Evolutionary conservation across 2,329 filamentous ascomycete genomes (phyloP), one percentile per base, ranked within the genome.

Genomic region (Neofusicoccum umdonicola): DNA sequence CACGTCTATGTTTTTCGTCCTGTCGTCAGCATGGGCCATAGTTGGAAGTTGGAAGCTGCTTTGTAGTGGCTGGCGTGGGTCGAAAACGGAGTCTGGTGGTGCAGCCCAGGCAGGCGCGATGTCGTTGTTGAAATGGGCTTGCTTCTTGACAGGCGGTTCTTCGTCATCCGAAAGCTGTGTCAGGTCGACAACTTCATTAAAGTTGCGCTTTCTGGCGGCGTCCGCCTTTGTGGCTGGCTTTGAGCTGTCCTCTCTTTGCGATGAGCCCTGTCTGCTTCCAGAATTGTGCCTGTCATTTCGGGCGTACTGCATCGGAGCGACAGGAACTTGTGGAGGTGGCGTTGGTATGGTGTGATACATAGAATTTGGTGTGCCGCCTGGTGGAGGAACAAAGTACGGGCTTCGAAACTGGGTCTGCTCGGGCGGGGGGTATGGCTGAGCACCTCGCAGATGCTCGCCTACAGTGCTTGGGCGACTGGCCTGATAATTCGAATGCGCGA

Each of bases 131-230:
- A 35, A 22, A n/a, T 15, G 39, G 6, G 31, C 17, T 35, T 51
- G 54, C 35, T 63, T 75, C 62, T 80, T 78, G 57, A 74, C 73
- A 5, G 74, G 74, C 12, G 75, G 79, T 6, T 76, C 72, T 1
- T 81, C 79, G 22, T 85, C 82, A 44, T 82, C 81, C 15, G 80
- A 80, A 17, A 82, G 70, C 22, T 68, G 67, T 3, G 83, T 82
- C 61, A 87, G 71, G 69, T 87, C 84, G 5, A 86, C 77, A 47
- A 87, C 73, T 34, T 86, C 84, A 31, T 76, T 79, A 67, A 87
- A 82, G 7, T 77, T 81, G 22, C 83, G 79, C 70, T 87, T 87
- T 31, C 82, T 77, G n/a, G 85, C 84, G 62, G 80, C 80, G 69
- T 84, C 82, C 70, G 82, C 83, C 68, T 86, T 87, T 67, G 83